Evolutionary conservation across 108 stramenopile genomes (phyloP), one percentile per base, ranked within the genome.

Genomic region (Epithemia pelagica): DNA sequence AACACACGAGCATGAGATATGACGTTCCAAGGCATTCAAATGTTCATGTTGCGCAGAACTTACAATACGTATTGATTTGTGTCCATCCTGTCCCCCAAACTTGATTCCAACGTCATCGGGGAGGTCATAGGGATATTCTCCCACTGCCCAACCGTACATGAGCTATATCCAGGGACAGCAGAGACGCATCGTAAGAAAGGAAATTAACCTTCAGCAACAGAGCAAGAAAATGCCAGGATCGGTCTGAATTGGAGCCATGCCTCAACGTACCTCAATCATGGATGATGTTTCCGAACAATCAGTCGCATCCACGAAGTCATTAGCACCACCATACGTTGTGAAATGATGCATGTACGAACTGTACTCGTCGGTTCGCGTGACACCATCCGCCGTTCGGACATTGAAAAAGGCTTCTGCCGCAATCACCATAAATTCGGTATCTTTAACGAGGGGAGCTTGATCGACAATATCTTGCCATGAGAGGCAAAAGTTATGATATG

Each of bases 121-220:
- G 0, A 83, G 62, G 18, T 30, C 66, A 22, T 73, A 24, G 0
- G 69, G 65, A 28, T 23, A 30, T 2, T 74, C 73, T 15, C 85
- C 85, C 26, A 79, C 80, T 30, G 85, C 72, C 85, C 81, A 86
- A 7, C 21, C 75, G 58, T 74, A 79, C 22, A 68, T 58, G 28
- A 66, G 29, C 58, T 55, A 61, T 1, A 18, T 25, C 15, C 25
- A 61, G 60, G 15, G 46, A 32, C 25, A 24, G 51, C 15, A 32
- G n/a, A n/a, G n/a, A n/a, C n/a, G n/a, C n/a, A n/a, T n/a, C n/a
- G n/a, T n/a, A n/a, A n/a, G n/a, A n/a, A n/a, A n/a, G n/a, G n/a
- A n/a, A n/a, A n/a, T n/a, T n/a, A n/a, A n/a, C n/a, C n/a, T n/a
- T n/a, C n/a, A n/a, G n/a, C n/a, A n/a, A n/a, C n/a, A n/a, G n/a